Conservation (phyloP, 139 green algal species). For the Pseudopediastrum boryanum region DNA sequence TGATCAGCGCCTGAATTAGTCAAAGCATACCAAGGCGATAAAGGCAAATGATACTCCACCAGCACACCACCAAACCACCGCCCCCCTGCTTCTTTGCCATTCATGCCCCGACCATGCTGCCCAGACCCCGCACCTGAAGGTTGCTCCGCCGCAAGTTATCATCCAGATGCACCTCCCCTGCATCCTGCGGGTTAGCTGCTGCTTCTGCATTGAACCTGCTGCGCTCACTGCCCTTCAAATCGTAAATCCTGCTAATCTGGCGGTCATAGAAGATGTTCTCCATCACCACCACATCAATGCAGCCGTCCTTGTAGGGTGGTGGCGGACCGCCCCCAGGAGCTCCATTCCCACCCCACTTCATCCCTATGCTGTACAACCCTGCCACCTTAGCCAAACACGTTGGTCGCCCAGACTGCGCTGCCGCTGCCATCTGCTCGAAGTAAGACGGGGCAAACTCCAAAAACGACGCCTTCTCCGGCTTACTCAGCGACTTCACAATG, state of each 20-base stretch:
- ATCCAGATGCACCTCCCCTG: conserved; percentile 84
- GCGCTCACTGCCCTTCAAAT: conserved; percentile 90
- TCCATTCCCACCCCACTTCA: no score
- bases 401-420: conserved; percentile 31
- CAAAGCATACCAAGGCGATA: no score
- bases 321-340: not conserved
- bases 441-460: conserved; percentile 86
- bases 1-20: no score
- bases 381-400: conserved; percentile 92
- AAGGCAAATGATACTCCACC: no score
- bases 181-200: conserved; percentile 46
- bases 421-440: conserved; percentile 80
- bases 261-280: conserved; percentile 95
- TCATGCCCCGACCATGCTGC: not conserved
- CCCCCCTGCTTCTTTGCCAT: not conserved
- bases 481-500: conserved; percentile 53
- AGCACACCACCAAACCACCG: not conserved
- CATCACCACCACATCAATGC: conserved; percentile 91
- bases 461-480: conserved; percentile 70
- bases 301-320: conserved; percentile 45
- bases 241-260: conserved; percentile 82
- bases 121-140: conserved; percentile 31
- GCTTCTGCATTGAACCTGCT: conserved; percentile 73
- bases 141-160: conserved; percentile 88
- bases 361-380: conserved; percentile 24